Base-by-base conservation (phyloP, 2,329 filamentous ascomycete species). In the Davidsoniella australis region DNA sequence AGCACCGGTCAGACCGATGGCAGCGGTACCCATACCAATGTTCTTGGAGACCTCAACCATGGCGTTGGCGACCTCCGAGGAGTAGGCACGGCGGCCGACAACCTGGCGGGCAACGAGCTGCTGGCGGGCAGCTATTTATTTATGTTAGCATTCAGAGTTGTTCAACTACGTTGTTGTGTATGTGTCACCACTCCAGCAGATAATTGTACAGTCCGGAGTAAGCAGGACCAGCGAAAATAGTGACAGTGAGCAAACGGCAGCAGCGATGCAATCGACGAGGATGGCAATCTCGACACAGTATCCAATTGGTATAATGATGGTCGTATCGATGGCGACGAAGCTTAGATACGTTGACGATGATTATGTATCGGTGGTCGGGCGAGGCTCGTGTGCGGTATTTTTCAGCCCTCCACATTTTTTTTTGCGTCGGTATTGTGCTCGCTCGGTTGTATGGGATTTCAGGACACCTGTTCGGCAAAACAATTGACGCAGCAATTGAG, bases 11-110 rank as follows among this genome's bases (percentile, higher is more conserved):
- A 93, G 82, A 82, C 85, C 85, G 66, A 93, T 87, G 73, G 85
- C 85, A 64, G 85, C 85, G 61, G 80, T 74, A 70, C 83, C 83
- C 82, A 87, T 87, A 77, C 83, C 83, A 64, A 87, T 68, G 80
- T 87, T 87, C 78, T 86, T 83, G 70, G 83, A 87, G 71, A 85
- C 82, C 76, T 87, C 82, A 67, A 88, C 83, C 74, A 88, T 81
- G 69, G 83, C 83, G 68, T 82, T 75, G 72, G 83, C 82, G 69
- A 88, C 84, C 79, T 88, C 83, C 64, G 83, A 87, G 64, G 80
- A 85, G 81, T 87, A 88, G 67, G 79, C 76, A 65, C 82, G 82
- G 68, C 75, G 77, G 66, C 75, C 70, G 59, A 62, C 61, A 64
- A 70, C 64, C 66, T 72, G 67, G 72, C 51, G 51, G 47, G 51